phyloP scores from a whole-genome alignment of 495 filamentous ascomycete genomes.

The Xanthoparmelia taractica region DNA sequence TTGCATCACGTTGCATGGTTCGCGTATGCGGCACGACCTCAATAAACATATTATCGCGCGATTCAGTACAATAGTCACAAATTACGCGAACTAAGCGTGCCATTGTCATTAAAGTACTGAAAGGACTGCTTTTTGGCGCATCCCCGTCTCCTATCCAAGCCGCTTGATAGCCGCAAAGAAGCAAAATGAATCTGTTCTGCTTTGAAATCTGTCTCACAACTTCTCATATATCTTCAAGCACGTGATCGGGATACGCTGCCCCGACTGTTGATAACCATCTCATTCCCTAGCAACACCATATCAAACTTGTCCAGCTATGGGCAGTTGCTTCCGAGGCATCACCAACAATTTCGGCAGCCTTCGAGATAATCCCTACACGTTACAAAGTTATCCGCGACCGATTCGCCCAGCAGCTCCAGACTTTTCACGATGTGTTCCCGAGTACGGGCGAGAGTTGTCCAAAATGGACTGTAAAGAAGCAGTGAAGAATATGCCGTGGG shows the following conservation, averaged over 20 bases:
- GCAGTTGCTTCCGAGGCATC: background rate
- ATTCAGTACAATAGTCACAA: background rate
- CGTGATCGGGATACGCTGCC: background rate
- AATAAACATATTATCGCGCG: background rate
- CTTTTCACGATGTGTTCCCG: background rate
- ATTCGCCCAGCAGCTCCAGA: background rate
- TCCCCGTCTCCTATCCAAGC: background rate
- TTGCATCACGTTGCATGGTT: background rate
- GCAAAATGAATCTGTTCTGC: background rate
- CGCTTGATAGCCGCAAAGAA: background rate
- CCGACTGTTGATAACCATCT: background rate
- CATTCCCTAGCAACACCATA: background rate
- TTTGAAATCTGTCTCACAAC: background rate
- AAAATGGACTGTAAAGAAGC: constrained; percentile 5
- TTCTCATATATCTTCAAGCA: background rate
- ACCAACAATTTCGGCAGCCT: background rate
- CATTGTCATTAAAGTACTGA: too few relatives aligned
- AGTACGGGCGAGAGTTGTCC: background rate
- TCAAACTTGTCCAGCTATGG: background rate
- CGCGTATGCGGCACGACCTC: background rate
- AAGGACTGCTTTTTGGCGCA: background rate
- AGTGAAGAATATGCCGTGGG: constrained; percentile 9
- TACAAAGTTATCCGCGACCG: constrained; percentile 1
- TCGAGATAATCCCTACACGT: background rate
- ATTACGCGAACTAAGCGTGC: background rate